A percentile compares a stretch with the other conserved stretches of the same genome.
Evolutionary conservation across 768 basidiomycete species (phyloP).

Genomic region (Naganishia vaughanmartiniae): DNA sequence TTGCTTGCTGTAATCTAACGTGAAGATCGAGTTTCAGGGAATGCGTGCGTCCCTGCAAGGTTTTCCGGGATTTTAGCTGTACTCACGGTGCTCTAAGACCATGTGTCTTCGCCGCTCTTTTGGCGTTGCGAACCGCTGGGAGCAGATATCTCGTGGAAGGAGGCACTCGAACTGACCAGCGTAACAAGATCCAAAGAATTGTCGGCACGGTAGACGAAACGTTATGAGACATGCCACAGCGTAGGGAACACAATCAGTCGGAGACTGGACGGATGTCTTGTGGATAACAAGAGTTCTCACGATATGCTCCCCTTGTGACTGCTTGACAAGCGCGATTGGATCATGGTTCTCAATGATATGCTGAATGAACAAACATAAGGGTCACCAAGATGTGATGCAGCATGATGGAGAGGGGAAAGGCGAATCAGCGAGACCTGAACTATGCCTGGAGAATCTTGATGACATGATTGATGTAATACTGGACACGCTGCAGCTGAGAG

Average conservation of each 20-base stretch:
- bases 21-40: not conserved
- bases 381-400: not conserved
- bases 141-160: slow-evolving; percentile 59
- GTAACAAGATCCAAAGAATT: slow-evolving; percentile 33
- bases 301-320: slow-evolving; percentile 79
- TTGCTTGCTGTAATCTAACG: slow-evolving; percentile 70
- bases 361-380: slow-evolving; percentile 35
- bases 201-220: not conserved
- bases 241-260: not conserved
- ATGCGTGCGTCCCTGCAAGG: not conserved
- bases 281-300: slow-evolving; percentile 55
- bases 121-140: slow-evolving; percentile 63
- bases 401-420: not conserved
- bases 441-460: not conserved
- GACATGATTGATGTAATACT: not conserved
- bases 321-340: slow-evolving; percentile 70
- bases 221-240: no score
- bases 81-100: slow-evolving; percentile 64
- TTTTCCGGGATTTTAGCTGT: not conserved
- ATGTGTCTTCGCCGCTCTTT: slow-evolving; percentile 76
- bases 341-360: slow-evolving; percentile 71
- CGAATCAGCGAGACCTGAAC: slow-evolving; percentile 11
- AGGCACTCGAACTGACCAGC: slow-evolving; percentile 71
- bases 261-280: no score
- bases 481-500: not conserved